Percentiles rank a stretch among this genome's conserved stretches.
Conservation (phyloP, 148 eudicot genomes). For the Arctostaphylos glauca region DNA sequence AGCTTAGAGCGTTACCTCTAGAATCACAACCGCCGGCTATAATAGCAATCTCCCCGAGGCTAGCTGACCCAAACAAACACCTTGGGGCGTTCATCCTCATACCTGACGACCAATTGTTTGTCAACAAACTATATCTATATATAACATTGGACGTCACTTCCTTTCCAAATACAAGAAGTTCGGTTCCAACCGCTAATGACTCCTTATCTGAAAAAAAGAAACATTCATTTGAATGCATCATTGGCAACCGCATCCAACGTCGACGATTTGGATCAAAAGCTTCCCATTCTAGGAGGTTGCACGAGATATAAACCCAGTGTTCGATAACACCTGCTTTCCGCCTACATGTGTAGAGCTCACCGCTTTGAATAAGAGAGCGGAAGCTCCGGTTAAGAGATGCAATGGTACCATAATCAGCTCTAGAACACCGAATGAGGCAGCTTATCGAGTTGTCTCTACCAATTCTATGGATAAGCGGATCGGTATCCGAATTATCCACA, state of each 20-base stretch:
- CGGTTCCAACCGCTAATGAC: slow-evolving; percentile 87
- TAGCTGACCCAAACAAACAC: slow-evolving; percentile 89
- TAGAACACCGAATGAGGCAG: slow-evolving; percentile 59
- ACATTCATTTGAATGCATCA: slow-evolving; percentile 62
- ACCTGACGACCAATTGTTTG: slow-evolving; percentile 75
- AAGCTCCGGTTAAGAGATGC: slow-evolving; percentile 67
- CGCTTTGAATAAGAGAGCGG: slow-evolving; percentile 52
- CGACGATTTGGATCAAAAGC: slow-evolving; percentile 76
- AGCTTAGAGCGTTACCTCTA: slow-evolving; percentile 41
- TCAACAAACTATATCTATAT: slow-evolving; percentile 58
- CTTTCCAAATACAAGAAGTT: slow-evolving; percentile 83
- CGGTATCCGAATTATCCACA: slow-evolving; percentile 40
- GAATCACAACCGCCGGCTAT: slow-evolving; percentile 85
- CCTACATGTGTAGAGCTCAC: slow-evolving; percentile 68
- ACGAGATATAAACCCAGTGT: slow-evolving; percentile 89
- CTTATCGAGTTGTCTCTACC: slow-evolving; percentile 66
- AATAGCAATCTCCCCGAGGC: slow-evolving; percentile 73
- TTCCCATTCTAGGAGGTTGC: slow-evolving; percentile 85
- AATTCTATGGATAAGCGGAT: slow-evolving; percentile 50
- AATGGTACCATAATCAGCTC: slow-evolving; percentile 63
- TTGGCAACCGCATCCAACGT: slow-evolving; percentile 79
- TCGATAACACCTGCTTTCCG: slow-evolving; percentile 53
- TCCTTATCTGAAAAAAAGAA: slow-evolving; percentile 78
- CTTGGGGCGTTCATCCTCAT: slow-evolving; percentile 73
- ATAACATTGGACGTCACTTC: slow-evolving; percentile 56